These are phyloP conservation scores for Mariannaea elegans DNA, from an alignment of 2,329 filamentous ascomycete genomes.

Conservation along the genomic window DNA sequence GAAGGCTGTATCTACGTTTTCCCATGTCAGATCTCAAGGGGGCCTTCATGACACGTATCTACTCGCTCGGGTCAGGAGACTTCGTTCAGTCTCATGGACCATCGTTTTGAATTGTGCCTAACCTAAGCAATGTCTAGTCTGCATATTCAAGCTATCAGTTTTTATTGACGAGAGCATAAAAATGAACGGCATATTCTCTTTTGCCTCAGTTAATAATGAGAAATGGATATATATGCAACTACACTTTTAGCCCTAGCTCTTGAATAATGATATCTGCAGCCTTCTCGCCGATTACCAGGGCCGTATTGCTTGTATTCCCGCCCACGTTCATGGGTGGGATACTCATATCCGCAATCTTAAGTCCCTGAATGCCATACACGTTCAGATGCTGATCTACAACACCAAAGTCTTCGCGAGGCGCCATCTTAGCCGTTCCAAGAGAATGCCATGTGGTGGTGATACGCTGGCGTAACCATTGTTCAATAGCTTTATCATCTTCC, in stretches of 20 bases:
- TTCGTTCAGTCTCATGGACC: no score
- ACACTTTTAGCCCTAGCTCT: conserved; percentile 42
- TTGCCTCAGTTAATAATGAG: no score
- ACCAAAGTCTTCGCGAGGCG: conserved; percentile 49
- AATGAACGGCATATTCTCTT: no score
- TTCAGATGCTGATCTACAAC: conserved; percentile 48
- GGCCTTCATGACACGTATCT: no score
- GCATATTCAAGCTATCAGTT: no score
- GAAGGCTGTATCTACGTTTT: no score
- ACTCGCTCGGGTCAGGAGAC: no score
- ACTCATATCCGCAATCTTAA: conserved; percentile 54
- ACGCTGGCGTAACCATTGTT: conserved; percentile 52
- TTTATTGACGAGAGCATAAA: no score
- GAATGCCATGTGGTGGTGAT: conserved; percentile 57
- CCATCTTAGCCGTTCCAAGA: conserved; percentile 57
- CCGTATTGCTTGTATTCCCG: conserved; percentile 59
- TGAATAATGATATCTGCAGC: conserved; percentile 53
- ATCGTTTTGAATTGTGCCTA: no score
- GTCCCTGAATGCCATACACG: conserved; percentile 52
- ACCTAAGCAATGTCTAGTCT: no score
- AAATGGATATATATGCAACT: not conserved
- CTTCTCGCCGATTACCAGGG: conserved; percentile 59
- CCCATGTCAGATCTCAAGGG: no score
- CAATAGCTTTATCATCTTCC: conserved; percentile 60
- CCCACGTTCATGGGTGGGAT: conserved; percentile 51